Percentiles rank a stretch among this genome's conserved stretches.
Evolutionary conservation across 1,284 basidiomycete genomes (phyloP).

Genomic region (Ganoderma leucocontextum): DNA sequence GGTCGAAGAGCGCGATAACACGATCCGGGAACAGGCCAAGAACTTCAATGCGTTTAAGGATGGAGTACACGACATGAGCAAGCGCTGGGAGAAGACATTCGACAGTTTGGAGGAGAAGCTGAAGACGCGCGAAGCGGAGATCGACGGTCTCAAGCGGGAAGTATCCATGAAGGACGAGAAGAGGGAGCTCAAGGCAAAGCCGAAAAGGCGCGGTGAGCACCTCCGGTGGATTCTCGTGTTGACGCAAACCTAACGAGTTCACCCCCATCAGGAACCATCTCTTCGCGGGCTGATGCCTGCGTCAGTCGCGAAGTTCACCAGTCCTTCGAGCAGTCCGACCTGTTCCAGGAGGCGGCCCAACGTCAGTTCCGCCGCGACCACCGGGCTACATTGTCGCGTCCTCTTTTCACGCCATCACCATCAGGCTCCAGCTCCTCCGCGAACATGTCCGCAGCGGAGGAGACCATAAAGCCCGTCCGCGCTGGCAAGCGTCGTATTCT

Average conservation of each 20-base stretch:
- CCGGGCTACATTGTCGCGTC: neutral
- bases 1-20: neutral
- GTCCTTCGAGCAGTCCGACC: neutral
- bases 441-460: neutral
- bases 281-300: neutral
- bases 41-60: neutral
- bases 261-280: neutral
- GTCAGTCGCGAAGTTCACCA: neutral
- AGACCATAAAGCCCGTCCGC: neutral
- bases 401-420: neutral
- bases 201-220: neutral
- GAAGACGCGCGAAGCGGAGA: slow-evolving; percentile 1
- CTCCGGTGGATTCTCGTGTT: neutral
- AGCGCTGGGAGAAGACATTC: slow-evolving; percentile 2
- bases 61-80: neutral
- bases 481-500: neutral
- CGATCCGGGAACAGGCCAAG: neutral
- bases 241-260: neutral
- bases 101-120: neutral
- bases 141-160: neutral
- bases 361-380: neutral
- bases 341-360: neutral
- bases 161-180: neutral
- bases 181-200: neutral
- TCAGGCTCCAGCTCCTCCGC: neutral